Conservation (phyloP, 306 rosid species). For the Quercus variabilis region DNA sequence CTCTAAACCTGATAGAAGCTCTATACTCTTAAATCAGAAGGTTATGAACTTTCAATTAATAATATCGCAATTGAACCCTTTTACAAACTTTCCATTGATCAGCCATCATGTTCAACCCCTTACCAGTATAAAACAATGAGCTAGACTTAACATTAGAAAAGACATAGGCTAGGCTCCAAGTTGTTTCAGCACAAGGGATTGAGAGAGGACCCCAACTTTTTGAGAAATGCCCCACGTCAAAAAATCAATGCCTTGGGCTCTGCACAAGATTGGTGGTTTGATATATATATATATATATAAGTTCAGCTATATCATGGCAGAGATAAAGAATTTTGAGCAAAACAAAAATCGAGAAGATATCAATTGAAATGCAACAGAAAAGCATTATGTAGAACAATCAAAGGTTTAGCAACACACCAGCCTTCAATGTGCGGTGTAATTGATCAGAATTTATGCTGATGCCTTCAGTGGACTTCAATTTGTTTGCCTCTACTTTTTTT, state of each 20-base stretch:
- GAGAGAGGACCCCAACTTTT: neutral
- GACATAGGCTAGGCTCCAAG: neutral
- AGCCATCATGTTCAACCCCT: slow-evolving; percentile 13
- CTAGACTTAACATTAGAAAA: neutral
- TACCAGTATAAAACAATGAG: neutral
- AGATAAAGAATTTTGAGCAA: neutral
- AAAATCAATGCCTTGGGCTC: slow-evolving; percentile 35
- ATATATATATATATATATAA: slow-evolving; percentile 6
- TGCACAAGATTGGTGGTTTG: slow-evolving; percentile 25
- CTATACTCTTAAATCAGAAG: neutral
- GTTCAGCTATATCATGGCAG: slow-evolving; percentile 5
- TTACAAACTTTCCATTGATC: neutral
- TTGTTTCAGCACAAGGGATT: slow-evolving; percentile 3
- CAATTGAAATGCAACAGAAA: neutral
- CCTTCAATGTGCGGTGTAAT: slow-evolving; percentile 25
- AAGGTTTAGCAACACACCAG: slow-evolving; percentile 41
- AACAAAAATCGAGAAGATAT: neutral
- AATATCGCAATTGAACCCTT: too few species aligned
- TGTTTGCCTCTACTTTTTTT: slow-evolving; percentile 40
- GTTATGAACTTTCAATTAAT: neutral
- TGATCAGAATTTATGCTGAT: slow-evolving; percentile 22
- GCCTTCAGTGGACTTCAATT: slow-evolving; percentile 24
- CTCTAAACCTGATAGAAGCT: neutral
- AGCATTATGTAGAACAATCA: neutral
- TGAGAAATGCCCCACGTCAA: slow-evolving; percentile 20